Evolutionary conservation across 495 filamentous ascomycete species (phyloP).

Genomic region (Penicillium argentinense): DNA sequence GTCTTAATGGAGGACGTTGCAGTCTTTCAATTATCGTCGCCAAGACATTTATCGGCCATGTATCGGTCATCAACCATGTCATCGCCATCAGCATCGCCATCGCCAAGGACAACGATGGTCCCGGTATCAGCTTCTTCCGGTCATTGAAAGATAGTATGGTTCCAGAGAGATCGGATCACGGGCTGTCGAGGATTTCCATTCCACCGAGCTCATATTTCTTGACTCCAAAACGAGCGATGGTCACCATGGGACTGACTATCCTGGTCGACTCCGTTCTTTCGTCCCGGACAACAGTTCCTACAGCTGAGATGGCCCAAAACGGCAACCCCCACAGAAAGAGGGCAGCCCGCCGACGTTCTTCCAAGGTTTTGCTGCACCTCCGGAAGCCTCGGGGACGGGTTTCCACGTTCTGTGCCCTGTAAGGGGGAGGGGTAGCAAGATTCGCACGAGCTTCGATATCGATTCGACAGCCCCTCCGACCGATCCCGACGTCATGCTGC

Average conservation of each 20-base stretch:
- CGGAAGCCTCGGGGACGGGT: constrained; percentile 1
- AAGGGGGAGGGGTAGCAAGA: background rate
- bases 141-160: no score
- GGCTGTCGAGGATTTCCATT: background rate
- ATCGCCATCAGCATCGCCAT: background rate
- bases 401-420: constrained; percentile 3
- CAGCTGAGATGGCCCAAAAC: background rate
- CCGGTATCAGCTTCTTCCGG: background rate
- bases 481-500: constrained; percentile 19
- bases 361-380: background rate
- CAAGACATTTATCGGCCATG: no score
- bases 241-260: background rate
- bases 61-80: background rate
- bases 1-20: no score
- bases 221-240: background rate
- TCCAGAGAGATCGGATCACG: background rate
- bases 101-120: background rate
- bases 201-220: background rate
- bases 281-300: background rate
- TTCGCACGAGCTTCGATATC: constrained; percentile 1
- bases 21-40: no score
- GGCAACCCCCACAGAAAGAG: background rate
- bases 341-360: background rate
- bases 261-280: background rate
- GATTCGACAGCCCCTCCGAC: background rate